Conservation (phyloP, 2,329 filamentous ascomycete species). For the Fusarium hainanense region DNA sequence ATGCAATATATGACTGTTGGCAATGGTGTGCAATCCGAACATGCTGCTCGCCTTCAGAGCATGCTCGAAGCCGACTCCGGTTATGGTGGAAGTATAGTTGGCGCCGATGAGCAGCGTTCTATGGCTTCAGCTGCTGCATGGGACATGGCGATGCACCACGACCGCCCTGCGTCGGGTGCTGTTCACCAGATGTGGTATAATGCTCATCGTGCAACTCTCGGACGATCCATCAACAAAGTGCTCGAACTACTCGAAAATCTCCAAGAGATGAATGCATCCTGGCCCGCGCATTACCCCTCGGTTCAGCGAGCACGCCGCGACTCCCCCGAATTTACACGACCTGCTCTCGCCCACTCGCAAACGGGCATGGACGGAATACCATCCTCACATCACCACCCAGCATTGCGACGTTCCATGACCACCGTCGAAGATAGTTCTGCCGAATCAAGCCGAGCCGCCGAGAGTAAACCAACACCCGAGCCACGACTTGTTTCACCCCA, state of each 20-base stretch:
- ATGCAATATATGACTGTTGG: constrained; percentile 91
- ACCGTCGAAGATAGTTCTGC: constrained; percentile 66
- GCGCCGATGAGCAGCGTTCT: constrained; percentile 63
- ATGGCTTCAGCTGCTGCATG: constrained; percentile 60
- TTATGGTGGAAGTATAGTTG: constrained; percentile 83
- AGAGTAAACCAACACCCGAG: constrained; percentile 70
- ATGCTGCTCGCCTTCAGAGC: constrained; percentile 81
- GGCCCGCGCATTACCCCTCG: constrained; percentile 96
- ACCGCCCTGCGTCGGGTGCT: constrained; percentile 75
- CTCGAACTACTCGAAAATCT: constrained; percentile 85
- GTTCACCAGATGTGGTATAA: constrained; percentile 96
- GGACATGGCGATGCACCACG: constrained; percentile 58
- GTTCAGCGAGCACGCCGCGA: constrained; percentile 70
- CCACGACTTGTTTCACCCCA: constrained; percentile 90
- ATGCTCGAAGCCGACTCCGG: constrained; percentile 90
- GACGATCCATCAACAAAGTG: constrained; percentile 85
- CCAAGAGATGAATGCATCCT: constrained; percentile 88
- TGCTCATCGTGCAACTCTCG: constrained; percentile 87
- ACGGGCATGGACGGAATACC: constrained; percentile 65
- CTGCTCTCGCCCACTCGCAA: constrained; percentile 71
- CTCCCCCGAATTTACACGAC: constrained; percentile 63
- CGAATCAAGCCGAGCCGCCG: constrained; percentile 80
- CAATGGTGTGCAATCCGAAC: constrained; percentile 81
- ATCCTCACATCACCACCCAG: constrained; percentile 58
- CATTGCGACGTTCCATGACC: constrained; percentile 77